Percentiles rank a stretch among this genome's conserved stretches.
Conservation (phyloP, 306 rosid genomes). For the Begonia fuchsioides region DNA sequence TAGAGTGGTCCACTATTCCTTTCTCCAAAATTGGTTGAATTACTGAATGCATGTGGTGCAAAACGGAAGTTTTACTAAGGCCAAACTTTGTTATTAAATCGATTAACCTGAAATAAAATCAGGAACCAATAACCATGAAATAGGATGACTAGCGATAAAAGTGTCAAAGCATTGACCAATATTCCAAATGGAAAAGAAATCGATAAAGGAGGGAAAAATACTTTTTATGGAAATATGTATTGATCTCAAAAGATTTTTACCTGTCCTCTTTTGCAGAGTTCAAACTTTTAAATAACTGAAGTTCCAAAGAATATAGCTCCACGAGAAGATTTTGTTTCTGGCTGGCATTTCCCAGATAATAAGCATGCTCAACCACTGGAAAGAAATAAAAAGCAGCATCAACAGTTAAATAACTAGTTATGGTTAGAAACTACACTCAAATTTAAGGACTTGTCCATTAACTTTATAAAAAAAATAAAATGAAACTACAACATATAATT, state of each 20-base stretch:
- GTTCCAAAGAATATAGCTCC: conserved; percentile 70
- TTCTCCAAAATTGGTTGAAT: conserved; percentile 91
- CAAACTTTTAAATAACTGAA: conserved; percentile 69
- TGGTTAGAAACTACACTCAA: background rate
- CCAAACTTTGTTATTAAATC: conserved; percentile 66
- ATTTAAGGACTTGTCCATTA: background rate
- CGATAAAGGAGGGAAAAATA: no score
- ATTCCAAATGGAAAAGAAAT: no score
- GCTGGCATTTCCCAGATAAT: conserved; percentile 54
- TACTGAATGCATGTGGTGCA: conserved; percentile 59
- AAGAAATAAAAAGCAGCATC: background rate
- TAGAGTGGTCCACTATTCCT: conserved; percentile 92
- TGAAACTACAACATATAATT: no score
- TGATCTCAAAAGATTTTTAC: conserved; percentile 20
- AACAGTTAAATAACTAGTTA: no score
- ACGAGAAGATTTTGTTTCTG: conserved; percentile 73
- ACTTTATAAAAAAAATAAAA: no score
- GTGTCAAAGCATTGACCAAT: no score
- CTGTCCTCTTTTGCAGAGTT: conserved; percentile 67
- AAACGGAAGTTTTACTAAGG: conserved; percentile 66
- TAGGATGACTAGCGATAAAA: background rate
- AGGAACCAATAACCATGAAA: conserved; percentile 8
- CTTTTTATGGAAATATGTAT: background rate
- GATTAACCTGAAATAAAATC: conserved; percentile 36
- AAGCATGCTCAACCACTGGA: conserved; percentile 83